Conservation (phyloP, 768 basidiomycete genomes). For the Agaricus sinodeliciosus region DNA sequence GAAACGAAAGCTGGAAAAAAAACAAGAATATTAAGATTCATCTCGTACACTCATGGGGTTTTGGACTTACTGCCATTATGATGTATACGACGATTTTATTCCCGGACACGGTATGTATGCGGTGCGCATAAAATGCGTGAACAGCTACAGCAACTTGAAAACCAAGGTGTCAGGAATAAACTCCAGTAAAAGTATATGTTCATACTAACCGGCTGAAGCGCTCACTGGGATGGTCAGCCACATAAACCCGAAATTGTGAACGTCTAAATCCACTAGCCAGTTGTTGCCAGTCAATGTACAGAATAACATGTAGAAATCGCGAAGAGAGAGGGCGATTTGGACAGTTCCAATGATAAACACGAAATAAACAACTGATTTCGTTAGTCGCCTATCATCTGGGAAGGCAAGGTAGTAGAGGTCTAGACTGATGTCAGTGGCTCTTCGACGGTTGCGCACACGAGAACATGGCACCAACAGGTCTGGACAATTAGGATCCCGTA, state of each 20-base stretch:
- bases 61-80: background rate
- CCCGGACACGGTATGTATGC: background rate
- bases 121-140: conserved; percentile 2
- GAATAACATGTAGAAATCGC: conserved; percentile 4
- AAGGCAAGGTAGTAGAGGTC: conserved; percentile 4
- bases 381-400: background rate
- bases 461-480: background rate
- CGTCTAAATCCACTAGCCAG: background rate
- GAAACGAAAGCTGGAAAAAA: background rate
- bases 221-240: background rate
- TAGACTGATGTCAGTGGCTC: background rate
- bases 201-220: background rate
- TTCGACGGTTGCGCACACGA: background rate
- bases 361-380: background rate
- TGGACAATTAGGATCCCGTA: conserved; percentile 3
- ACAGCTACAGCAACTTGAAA: background rate
- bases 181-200: background rate
- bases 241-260: conserved; percentile 1
- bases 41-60: background rate
- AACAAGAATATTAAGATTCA: background rate
- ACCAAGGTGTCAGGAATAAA: background rate
- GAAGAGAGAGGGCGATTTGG: background rate
- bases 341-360: background rate
- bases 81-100: background rate
- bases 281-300: background rate